Base-by-base conservation (phyloP, 1,284 basidiomycete genomes). In the Caloboletus firmus region DNA sequence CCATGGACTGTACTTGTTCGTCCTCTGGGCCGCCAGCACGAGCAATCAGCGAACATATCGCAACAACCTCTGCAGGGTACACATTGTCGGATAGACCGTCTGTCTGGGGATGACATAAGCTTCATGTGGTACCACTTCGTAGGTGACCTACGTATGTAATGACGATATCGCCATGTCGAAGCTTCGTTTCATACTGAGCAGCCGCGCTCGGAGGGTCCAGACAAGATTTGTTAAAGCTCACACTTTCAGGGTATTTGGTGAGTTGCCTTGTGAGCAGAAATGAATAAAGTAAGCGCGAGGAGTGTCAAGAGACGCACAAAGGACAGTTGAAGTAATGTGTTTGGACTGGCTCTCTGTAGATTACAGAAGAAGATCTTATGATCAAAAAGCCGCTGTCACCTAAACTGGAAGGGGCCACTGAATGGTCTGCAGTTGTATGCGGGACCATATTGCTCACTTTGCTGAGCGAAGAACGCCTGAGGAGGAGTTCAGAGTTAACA, bases 61-160 rank as follows among this genome's bases (percentile, higher is more conserved):
- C 76, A 34, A 82, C 74, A 56, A 91, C 78, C 64, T 93, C 89
- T 12, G 80, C 71, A 8, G 84, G 78, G 62, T 88, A 92, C 24
- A 95, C 89, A 64, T 95, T 95, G 68, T 95, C 93, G 34, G 88
- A 85, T 44, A 94, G 74, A 2, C 93, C 93, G 64, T 95, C 93
- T 20, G 93, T 95, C 83, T 91, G 73, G 59, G 49, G 67, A 59
- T 31, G 69, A 39, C 28, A 55, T 63, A 45, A 52, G 46, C 13
- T 18, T 8, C 45, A n/a, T 37, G 36, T 30, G 11, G 47, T 36
- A 32, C 20, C 20, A 39, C 17, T 5, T 5, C 1, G 34, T 24
- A 45, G 28, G 22, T 22, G 17, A 73, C 84, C 42, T 61, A 89
- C 89, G 68, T 85, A 91, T 65, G 79, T 77, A 49, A 91, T 75